Conservation (phyloP, 2,329 filamentous ascomycete species). For the Rhynchosporium agropyri region DNA sequence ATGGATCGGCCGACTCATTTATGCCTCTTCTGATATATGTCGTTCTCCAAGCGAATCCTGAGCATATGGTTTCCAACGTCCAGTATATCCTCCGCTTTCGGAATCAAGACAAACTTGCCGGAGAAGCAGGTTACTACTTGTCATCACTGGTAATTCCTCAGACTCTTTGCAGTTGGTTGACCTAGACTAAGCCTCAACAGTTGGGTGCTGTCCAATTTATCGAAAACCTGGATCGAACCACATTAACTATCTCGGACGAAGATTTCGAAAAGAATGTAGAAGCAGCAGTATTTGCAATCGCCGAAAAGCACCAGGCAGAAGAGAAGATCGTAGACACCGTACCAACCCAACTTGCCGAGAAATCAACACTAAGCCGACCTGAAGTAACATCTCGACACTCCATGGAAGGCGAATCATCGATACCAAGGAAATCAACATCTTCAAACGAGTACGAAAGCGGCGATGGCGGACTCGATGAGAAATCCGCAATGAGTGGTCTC, state of each 20-base stretch:
- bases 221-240: slow-evolving; percentile 93
- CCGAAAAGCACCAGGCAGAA: slow-evolving; percentile 76
- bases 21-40: slow-evolving; percentile 95
- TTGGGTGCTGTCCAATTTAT: slow-evolving; percentile 97
- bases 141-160: slow-evolving; percentile 73
- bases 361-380: slow-evolving; percentile 53
- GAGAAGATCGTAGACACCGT: slow-evolving; percentile 47
- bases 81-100: slow-evolving; percentile 97
- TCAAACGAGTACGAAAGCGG: slow-evolving; percentile 56
- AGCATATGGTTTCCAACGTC: slow-evolving; percentile 94
- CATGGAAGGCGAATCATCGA: slow-evolving; percentile 60
- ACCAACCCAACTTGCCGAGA: slow-evolving; percentile 47
- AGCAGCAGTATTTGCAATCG: slow-evolving; percentile 90
- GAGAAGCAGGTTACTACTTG: slow-evolving; percentile 98
- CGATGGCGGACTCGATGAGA: slow-evolving; percentile 63
- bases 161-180: neutral
- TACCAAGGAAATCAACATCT: slow-evolving; percentile 56
- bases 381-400: slow-evolving; percentile 63
- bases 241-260: slow-evolving; percentile 87
- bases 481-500: slow-evolving; percentile 79
- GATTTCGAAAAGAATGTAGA: slow-evolving; percentile 98
- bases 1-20: slow-evolving; percentile 95
- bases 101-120: slow-evolving; percentile 94
- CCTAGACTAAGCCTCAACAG: slow-evolving; percentile 45
- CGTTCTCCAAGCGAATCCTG: slow-evolving; percentile 89